phyloP scores from a whole-genome alignment of 116 monocot genomes.

The Iris pallida region DNA sequence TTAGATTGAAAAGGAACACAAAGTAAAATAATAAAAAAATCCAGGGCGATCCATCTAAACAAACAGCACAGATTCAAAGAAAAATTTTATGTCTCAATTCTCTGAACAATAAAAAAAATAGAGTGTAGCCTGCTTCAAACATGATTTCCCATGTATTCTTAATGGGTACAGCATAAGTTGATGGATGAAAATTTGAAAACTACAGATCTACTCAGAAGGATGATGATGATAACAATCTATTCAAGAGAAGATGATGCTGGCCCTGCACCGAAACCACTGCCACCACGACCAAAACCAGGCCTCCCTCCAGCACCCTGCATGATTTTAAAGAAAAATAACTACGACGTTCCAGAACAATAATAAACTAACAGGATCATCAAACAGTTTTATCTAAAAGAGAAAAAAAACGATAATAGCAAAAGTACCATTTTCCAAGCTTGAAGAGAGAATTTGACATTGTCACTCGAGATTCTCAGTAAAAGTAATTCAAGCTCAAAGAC shows the following conservation, averaged over 20 bases:
- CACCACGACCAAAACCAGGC: conserved; percentile 3
- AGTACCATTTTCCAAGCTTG: background rate
- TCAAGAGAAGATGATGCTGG: background rate
- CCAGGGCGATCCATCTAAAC: no score
- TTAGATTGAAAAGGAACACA: no score
- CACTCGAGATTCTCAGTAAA: background rate
- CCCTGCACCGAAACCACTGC: conserved; percentile 1
- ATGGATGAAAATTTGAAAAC: no score
- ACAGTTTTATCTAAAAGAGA: background rate
- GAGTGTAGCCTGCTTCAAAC: no score
- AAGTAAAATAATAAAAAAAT: no score
- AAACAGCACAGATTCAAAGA: no score
- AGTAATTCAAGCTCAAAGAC: no score
- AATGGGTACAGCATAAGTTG: no score
- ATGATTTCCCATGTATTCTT: no score
- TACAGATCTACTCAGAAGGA: no score
- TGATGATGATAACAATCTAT: background rate
- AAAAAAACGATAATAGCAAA: background rate
- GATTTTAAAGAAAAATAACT: background rate
- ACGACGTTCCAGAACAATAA: background rate
- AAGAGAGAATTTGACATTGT: background rate
- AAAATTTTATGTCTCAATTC: no score
- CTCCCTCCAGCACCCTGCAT: background rate
- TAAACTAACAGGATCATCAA: background rate
- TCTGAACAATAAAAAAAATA: no score